Evolutionary conservation across 768 basidiomycete species (phyloP), one percentile per base, ranked within the genome.

Genomic region (Phylloporus arenicola): DNA sequence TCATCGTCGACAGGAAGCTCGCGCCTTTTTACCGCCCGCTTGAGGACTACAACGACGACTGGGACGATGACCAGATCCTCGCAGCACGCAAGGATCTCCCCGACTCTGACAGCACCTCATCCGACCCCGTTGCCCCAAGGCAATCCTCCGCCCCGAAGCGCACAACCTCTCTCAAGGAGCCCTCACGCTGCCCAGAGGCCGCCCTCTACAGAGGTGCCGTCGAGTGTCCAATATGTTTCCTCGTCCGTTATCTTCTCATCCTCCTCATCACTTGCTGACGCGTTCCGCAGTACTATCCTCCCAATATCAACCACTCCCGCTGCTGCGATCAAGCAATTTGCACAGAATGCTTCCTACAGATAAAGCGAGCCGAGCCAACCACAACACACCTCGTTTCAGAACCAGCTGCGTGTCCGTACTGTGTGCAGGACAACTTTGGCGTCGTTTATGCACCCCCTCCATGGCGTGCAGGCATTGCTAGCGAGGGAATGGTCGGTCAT

Each of bases 261-360:
- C 55, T 52, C 39, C 17, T 43, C 50, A 30, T 47, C 50, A 12
- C 3, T 53, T 51, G 43, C 62, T 61, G 39, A 62, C 66, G 62
- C 57, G 57, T 59, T 33, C 47, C 24, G 22, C 64, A 99, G 95
- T 97, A 95, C 69, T 99, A 97, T 64, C 96, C 96, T 20, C 79
- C 88, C 41, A 95, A 97, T 70, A 96, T 97, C 70, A 97, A 98
- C 65, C 86, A 85, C 60, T 97, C 96, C 34, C 81, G 96, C 64
- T 99, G 96, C 67, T 99, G 96, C 67, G 94, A 95, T 75, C 96
- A 99, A 59, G 86, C 90, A 19, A 95, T 99, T 54, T 99, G 96
- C 67, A 97, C 96, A 33, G 96, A 99, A 70, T 99, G 96, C 66
- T 98, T 99, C 63, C 92, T 97, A 19, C 95, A 97, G 72, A 98